phyloP scores from a whole-genome alignment of 2,329 filamentous ascomycete species.

The Phyllosticta citribraziliensis region DNA sequence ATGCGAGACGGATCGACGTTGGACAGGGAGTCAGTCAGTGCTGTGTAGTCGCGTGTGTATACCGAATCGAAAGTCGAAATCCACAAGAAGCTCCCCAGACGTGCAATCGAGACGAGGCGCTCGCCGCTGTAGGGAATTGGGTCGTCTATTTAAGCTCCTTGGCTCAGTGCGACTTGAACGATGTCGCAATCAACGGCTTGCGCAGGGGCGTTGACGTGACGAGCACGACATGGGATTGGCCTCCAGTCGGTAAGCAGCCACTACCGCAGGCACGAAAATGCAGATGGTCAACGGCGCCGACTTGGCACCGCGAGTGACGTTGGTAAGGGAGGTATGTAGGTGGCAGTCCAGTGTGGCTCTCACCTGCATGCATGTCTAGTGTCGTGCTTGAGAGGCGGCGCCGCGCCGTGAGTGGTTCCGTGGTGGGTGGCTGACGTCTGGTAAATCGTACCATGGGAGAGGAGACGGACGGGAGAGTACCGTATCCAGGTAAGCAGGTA shows the following conservation, averaged over 20 bases:
- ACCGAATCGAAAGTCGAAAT: background rate
- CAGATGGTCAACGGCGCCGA: background rate
- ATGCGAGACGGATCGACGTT: too few species aligned
- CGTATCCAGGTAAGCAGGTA: background rate
- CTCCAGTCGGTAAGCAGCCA: background rate
- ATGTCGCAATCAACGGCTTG: background rate
- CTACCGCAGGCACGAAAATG: background rate
- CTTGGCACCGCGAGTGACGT: background rate
- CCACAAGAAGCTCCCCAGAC: background rate
- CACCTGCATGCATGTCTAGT: too few species aligned
- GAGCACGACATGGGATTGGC: background rate
- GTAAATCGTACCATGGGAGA: background rate
- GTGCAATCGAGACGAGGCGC: background rate
- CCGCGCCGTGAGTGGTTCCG: too few species aligned
- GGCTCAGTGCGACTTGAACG: background rate
- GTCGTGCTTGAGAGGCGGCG: too few species aligned
- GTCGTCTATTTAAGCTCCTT: background rate
- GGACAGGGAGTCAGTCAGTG: background rate
- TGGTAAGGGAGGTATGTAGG: too few species aligned
- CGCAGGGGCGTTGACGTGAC: background rate
- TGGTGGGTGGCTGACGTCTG: too few species aligned
- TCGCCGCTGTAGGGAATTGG: background rate
- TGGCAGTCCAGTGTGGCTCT: too few species aligned
- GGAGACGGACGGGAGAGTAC: background rate
- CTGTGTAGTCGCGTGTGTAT: background rate